Conservation (phyloP, 495 filamentous ascomycete genomes). For the Hypoxylon perforatum region DNA sequence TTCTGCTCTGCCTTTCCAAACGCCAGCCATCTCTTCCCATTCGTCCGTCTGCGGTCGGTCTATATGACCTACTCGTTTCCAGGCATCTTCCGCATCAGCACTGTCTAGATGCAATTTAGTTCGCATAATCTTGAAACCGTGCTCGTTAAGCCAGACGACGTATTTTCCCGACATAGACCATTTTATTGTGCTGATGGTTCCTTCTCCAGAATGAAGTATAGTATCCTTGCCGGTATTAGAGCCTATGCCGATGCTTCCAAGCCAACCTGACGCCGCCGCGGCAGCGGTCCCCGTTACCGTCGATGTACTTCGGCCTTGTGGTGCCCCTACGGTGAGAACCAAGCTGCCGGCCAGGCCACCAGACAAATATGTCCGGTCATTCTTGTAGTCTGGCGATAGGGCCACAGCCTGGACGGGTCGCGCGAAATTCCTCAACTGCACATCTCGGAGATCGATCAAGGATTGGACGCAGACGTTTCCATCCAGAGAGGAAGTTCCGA, state of each 20-base stretch:
- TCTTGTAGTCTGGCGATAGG: constrained; percentile 91
- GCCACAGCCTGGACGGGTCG: constrained; percentile 90
- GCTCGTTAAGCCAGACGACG: constrained; percentile 94
- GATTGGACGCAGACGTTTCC: constrained; percentile 93
- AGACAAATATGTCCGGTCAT: constrained; percentile 85
- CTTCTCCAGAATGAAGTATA: constrained; percentile 91
- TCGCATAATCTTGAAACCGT: constrained; percentile 97
- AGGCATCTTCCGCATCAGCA: constrained; percentile 81
- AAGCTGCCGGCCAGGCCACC: constrained; percentile 90
- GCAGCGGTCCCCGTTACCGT: constrained; percentile 82
- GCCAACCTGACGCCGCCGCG: constrained; percentile 89
- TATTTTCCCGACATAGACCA: constrained; percentile 93
- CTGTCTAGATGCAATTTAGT: constrained; percentile 84
- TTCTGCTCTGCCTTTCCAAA: constrained; percentile 91
- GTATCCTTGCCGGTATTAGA: constrained; percentile 84
- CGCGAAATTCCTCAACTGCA: constrained; percentile 90
- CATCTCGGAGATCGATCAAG: constrained; percentile 77
- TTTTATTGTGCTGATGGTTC: constrained; percentile 86
- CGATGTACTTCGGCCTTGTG: constrained; percentile 78
- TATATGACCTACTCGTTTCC: constrained; percentile 95
- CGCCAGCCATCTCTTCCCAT: constrained; percentile 94
- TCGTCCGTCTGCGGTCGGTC: constrained; percentile 80
- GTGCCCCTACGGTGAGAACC: constrained; percentile 86
- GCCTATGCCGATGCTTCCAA: constrained; percentile 84
- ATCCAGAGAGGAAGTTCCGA: constrained; percentile 93